phyloP scores from a whole-genome alignment of 495 filamentous ascomycete species.

The Chaetomium fimeti region DNA sequence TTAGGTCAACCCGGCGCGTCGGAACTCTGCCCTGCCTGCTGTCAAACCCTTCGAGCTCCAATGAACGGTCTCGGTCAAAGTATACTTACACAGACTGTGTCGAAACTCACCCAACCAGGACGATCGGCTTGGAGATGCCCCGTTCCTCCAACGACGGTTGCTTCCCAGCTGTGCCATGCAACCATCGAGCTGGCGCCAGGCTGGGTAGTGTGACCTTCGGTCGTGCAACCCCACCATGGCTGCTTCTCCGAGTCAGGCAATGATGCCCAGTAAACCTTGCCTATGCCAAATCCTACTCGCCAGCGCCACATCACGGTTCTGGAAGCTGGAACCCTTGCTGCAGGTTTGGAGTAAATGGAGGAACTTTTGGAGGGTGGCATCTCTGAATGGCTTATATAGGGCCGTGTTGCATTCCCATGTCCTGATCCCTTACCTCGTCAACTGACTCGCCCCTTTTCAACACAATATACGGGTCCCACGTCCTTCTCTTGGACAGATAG shows the following conservation, averaged over 20 bases:
- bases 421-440: background rate
- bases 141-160: background rate
- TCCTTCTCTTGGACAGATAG: background rate
- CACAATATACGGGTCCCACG: background rate
- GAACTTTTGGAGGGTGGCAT: background rate
- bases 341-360: background rate
- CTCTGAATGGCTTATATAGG: background rate
- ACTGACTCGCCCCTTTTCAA: background rate
- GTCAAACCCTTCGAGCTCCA: background rate
- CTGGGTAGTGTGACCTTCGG: slow-evolving; percentile 16
- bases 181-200: background rate
- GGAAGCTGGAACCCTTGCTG: background rate
- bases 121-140: background rate
- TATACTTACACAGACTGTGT: background rate
- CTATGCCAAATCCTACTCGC: background rate
- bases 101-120: background rate
- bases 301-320: background rate
- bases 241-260: background rate
- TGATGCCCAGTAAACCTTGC: slow-evolving; percentile 7
- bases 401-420: background rate
- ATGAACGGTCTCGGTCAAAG: no score
- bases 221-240: slow-evolving; percentile 13
- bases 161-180: slow-evolving; percentile 11
- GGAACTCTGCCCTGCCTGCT: background rate
- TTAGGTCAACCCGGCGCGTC: slow-evolving; percentile 2